Evolutionary conservation across 176 grass and related monocot genomes (phyloP), one percentile per base, ranked within the genome.

Genomic region (Calamus simplicifolius): DNA sequence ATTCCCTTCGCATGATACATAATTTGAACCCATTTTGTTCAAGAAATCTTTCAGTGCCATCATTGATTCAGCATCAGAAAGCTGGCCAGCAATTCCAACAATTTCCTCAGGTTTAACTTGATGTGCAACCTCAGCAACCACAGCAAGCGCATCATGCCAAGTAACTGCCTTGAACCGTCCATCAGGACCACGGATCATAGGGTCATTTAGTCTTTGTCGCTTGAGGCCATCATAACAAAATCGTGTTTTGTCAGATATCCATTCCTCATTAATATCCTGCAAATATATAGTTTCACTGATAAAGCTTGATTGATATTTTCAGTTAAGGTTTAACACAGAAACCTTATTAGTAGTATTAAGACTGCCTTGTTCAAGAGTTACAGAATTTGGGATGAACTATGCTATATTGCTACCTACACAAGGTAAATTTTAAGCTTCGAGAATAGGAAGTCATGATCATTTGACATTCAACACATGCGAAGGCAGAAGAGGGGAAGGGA

Each of bases 231-330:
- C 94, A 56, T 98, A 98, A 56, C 81, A 98, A 76, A 98, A 98
- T 27, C 94, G 62, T 7, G 94, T 98, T 82, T 98, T 98, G 55
- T 98, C 94, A 64, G 94, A 98, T 67, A 98, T 98, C 94, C 94
- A 98, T 77, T 98, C 94, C 71, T 98, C 94, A 57, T 93, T 98
- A 62, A 98, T 98, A 72, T 98, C 94, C 94, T 98, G 64, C 63
- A 79, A 73, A 74, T 18, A 12, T 3, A 63, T 18, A 10, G 35
- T 43, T 19, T 18, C 3, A 62, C 5, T 67, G 57, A 65, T 0
- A 29, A 43, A 43, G 31, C 31, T 35, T 35, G 31, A 35, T 35
- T 35, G 31, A 35, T 35, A 35, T 10, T 35, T 35, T 35, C 31
- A 35, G 31, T 35, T 35, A 7, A 35, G 8, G 31, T 7, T 8